Percentiles rank a stretch among this genome's conserved stretches.
Conservation (phyloP, 2,329 filamentous ascomycete species). For the Nemania serpens region DNA sequence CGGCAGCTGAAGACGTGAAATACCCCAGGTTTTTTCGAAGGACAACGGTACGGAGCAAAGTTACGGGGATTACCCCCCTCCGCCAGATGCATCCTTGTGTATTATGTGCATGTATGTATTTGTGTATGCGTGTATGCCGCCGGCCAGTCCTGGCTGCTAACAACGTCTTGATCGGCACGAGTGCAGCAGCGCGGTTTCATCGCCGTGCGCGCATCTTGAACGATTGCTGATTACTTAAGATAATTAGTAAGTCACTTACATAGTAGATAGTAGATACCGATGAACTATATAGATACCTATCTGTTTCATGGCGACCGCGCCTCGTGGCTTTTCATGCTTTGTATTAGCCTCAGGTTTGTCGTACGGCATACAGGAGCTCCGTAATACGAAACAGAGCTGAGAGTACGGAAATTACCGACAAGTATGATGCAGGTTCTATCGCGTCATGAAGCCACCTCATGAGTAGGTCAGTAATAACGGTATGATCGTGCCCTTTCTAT, state of each 20-base stretch:
- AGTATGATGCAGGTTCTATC: conserved; percentile 9
- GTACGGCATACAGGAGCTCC: background rate
- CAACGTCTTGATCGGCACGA: background rate
- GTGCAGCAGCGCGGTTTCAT: background rate
- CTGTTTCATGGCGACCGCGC: background rate
- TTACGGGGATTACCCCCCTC: conserved; percentile 19
- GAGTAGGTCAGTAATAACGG: background rate
- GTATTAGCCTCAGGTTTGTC: background rate
- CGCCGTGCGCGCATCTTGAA: background rate
- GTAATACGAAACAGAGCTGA: conserved; percentile 15
- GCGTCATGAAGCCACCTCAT: background rate
- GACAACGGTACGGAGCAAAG: conserved; percentile 9
- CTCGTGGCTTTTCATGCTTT: background rate
- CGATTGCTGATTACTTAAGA: background rate
- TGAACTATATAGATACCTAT: background rate
- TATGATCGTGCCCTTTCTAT: conserved; percentile 22
- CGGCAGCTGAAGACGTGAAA: conserved; percentile 7
- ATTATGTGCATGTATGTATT: background rate
- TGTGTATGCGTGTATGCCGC: too few species aligned
- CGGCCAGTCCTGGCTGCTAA: background rate
- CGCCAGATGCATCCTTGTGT: background rate
- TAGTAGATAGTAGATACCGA: background rate
- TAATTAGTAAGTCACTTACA: background rate
- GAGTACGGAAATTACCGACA: conserved; percentile 17
- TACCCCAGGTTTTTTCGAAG: conserved; percentile 15